These are phyloP conservation scores for Emmonsiellopsis sp. DNA, from an alignment of 2,329 filamentous ascomycete species.

Conservation along the genomic window DNA sequence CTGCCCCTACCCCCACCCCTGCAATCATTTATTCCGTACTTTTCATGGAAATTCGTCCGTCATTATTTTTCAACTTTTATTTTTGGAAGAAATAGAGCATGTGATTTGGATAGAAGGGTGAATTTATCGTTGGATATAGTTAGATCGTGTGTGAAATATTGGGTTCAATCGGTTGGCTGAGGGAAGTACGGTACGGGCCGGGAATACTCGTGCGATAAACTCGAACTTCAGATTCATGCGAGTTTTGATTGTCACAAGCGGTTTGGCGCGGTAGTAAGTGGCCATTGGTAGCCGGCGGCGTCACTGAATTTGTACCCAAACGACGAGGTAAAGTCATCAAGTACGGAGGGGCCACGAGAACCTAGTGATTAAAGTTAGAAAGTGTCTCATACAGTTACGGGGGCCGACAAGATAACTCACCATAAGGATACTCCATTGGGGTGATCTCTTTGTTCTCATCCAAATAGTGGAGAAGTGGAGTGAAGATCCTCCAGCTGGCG, in stretches of 20 bases:
- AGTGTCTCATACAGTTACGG: background rate
- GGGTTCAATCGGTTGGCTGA: background rate
- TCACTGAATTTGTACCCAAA: constrained; percentile 99
- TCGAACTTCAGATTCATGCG: background rate
- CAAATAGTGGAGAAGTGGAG: constrained; percentile 91
- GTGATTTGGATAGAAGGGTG: background rate
- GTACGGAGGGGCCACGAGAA: constrained; percentile 87
- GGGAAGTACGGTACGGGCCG: too few species aligned
- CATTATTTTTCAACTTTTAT: background rate
- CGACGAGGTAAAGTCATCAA: constrained; percentile 95
- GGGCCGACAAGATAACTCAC: constrained; percentile 46
- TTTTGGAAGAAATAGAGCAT: background rate
- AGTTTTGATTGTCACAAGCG: constrained; percentile 56
- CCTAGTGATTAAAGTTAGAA: constrained; percentile 45
- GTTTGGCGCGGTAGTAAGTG: constrained; percentile 66
- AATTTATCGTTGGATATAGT: background rate
- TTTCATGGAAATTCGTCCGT: background rate
- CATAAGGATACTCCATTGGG: constrained; percentile 99
- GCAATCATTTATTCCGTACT: background rate
- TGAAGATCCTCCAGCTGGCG: constrained; percentile 97
- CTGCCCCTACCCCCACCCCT: background rate
- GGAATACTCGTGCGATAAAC: background rate
- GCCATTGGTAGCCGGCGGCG: constrained; percentile 92
- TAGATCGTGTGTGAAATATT: background rate
- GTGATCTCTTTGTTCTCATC: constrained; percentile 99